These are phyloP conservation scores for Pseudohyphozyma bogoriensis DNA, from an alignment of 768 basidiomycete genomes.

Conservation along the genomic window DNA sequence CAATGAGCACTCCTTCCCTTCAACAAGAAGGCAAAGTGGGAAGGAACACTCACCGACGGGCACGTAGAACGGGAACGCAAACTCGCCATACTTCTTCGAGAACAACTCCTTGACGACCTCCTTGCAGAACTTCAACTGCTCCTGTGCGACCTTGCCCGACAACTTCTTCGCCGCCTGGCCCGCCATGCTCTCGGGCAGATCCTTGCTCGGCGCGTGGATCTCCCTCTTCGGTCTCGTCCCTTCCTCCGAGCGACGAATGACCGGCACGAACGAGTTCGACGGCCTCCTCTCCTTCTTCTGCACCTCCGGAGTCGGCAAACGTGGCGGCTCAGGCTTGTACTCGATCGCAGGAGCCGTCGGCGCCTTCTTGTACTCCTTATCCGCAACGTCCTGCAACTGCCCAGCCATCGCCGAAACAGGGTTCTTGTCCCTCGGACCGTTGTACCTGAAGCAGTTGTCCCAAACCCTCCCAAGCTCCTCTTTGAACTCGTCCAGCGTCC, in stretches of 20 bases:
- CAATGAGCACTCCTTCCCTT: neutral
- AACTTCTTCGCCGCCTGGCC: slow-evolving; percentile 30
- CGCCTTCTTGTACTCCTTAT: slow-evolving; percentile 75
- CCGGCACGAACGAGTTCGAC: slow-evolving; percentile 45
- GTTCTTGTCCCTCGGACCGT: slow-evolving; percentile 70
- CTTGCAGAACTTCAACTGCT: slow-evolving; percentile 73
- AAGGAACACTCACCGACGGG: slow-evolving; percentile 65
- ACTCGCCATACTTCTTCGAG: slow-evolving; percentile 62
- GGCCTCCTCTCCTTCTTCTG: slow-evolving; percentile 6
- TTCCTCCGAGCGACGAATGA: slow-evolving; percentile 58
- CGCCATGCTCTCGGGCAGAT: slow-evolving; percentile 64
- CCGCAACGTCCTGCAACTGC: slow-evolving; percentile 70
- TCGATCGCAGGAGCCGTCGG: slow-evolving; percentile 48
- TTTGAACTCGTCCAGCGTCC: slow-evolving; percentile 66
- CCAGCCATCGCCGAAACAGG: slow-evolving; percentile 64
- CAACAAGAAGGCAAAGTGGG: neutral
- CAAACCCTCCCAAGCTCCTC: slow-evolving; percentile 79
- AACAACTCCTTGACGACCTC: slow-evolving; percentile 65
- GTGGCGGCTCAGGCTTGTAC: slow-evolving; percentile 23
- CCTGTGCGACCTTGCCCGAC: slow-evolving; percentile 59
- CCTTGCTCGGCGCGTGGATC: slow-evolving; percentile 91
- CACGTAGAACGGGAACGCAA: slow-evolving; percentile 79
- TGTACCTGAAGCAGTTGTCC: slow-evolving; percentile 79
- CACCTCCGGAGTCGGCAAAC: slow-evolving; percentile 5
- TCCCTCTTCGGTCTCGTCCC: slow-evolving; percentile 80